Base-by-base conservation (phyloP, 495 filamentous ascomycete species). In the Penicillium taxi region DNA sequence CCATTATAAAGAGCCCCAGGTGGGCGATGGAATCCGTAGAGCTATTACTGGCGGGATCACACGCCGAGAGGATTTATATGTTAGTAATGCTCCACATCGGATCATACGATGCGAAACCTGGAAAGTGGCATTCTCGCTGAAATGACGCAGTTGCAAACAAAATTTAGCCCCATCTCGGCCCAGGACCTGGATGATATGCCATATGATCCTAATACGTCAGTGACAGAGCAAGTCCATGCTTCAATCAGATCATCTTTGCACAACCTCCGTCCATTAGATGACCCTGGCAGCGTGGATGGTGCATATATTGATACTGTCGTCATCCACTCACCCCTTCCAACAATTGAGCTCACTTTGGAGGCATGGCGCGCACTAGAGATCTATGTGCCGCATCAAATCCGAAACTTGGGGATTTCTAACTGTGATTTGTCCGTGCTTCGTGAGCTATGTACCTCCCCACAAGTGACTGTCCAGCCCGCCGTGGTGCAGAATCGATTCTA, bases 401-500 rank as follows among this genome's bases (percentile, higher is more conserved):
- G 70, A 21, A 63, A 77, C 23, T 60, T 91, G 9, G 86, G 86
- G 9, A 79, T 90, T 27, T 85, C 80, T 12, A 93, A 93, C 51
- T 70, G 70, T 26, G 56, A 67, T 26, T 48, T 81, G 2, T 47
- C 64, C 0, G 47, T 72, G n/a, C 65, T 93, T 0, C 47, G 64
- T 17, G 56, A 58, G 8, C 55, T 89, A 0, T 70, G 61, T 26
- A 49, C 56, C 0, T 58, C 57, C 6, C 48, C 61, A 2, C 49
- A 58, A 9, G 61, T 64, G 12, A 58, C 40, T 6, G 53, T 79
- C 42, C 74, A 69, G 45, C 78, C 74, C 5, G 68, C 75, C 3
- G 66, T 85, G 4, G 78, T 90, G 24, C 85, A 91, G 56, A 90
- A 90, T 53, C 73, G 82, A 4, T 84, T 89, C 54, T 73, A 80